Percentiles rank a stretch among this genome's conserved stretches.
phyloP scores from a whole-genome alignment of 768 basidiomycete species.

The Gyrodon lividus region DNA sequence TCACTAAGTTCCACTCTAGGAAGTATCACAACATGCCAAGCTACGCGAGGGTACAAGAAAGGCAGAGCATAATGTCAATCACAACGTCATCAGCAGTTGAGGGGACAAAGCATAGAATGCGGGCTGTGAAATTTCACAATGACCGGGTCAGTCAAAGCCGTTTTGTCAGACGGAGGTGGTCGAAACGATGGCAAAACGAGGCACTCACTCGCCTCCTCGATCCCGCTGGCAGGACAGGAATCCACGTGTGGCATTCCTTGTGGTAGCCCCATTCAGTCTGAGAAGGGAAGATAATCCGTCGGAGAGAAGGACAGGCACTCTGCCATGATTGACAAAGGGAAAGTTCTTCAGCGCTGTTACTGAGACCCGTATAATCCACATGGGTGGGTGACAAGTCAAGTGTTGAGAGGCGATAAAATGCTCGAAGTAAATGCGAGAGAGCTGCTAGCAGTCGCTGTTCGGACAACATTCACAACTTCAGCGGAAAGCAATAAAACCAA shows the following conservation, averaged over 20 bases:
- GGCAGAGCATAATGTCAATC: no score
- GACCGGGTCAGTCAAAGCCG: neutral
- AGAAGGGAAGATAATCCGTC: conserved; percentile 55
- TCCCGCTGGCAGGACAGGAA: conserved; percentile 8
- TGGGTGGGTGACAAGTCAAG: conserved; percentile 66
- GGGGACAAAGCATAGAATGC: conserved; percentile 3
- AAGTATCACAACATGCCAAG: no score
- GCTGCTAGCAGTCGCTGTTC: conserved; percentile 55
- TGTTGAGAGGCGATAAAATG: conserved; percentile 46
- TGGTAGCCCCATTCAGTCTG: conserved; percentile 49
- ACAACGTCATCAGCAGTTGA: neutral
- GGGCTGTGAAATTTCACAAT: neutral
- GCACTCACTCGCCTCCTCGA: conserved; percentile 2
- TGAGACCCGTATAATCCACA: conserved; percentile 40
- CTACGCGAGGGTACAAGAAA: no score
- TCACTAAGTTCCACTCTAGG: no score
- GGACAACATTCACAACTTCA: conserved; percentile 5
- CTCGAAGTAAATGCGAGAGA: conserved; percentile 54
- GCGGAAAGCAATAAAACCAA: neutral
- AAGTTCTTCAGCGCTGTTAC: conserved; percentile 45
- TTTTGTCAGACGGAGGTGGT: neutral
- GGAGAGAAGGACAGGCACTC: conserved; percentile 52
- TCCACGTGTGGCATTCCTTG: conserved; percentile 34
- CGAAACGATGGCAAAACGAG: neutral
- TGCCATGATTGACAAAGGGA: conserved; percentile 54